Evolutionary conservation across 441 rosid species (phyloP).

Genomic region (Gossypium davidsonii): DNA sequence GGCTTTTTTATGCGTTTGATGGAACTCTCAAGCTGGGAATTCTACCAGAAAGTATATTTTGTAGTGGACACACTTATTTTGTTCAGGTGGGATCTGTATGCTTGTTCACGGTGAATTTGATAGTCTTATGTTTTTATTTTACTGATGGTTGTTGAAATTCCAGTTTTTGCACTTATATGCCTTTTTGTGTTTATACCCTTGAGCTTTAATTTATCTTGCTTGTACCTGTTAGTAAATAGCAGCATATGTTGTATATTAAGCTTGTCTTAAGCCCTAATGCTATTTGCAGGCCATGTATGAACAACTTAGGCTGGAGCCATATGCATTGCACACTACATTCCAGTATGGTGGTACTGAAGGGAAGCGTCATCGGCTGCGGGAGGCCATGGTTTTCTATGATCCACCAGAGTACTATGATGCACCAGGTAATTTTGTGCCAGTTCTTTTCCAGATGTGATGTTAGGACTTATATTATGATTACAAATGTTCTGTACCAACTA

Average conservation of each 20-base stretch:
- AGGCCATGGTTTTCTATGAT: constrained; percentile 86
- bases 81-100: constrained; percentile 63
- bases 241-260: constrained; percentile 6
- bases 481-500: background rate
- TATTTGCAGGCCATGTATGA: constrained; percentile 73
- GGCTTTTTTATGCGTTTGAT: constrained; percentile 86
- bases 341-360: constrained; percentile 98
- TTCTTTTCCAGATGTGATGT: background rate
- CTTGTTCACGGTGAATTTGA: constrained; percentile 11
- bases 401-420: constrained; percentile 84
- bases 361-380: constrained; percentile 92
- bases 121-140: constrained; percentile 4
- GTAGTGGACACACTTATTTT: constrained; percentile 95
- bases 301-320: constrained; percentile 89
- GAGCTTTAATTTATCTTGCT: constrained; percentile 11
- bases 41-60: constrained; percentile 91
- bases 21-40: constrained; percentile 90
- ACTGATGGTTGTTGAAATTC: constrained; percentile 2
- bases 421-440: constrained; percentile 48
- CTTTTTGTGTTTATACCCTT: constrained; percentile 8
- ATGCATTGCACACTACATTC: constrained; percentile 97
- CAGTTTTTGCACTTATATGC: background rate
- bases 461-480: background rate
- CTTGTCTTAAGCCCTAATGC: constrained; percentile 19
- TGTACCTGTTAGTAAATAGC: constrained; percentile 2